Evolutionary conservation across 345 rosid genomes (phyloP).

Genomic region (Rubroshorea leprosula): DNA sequence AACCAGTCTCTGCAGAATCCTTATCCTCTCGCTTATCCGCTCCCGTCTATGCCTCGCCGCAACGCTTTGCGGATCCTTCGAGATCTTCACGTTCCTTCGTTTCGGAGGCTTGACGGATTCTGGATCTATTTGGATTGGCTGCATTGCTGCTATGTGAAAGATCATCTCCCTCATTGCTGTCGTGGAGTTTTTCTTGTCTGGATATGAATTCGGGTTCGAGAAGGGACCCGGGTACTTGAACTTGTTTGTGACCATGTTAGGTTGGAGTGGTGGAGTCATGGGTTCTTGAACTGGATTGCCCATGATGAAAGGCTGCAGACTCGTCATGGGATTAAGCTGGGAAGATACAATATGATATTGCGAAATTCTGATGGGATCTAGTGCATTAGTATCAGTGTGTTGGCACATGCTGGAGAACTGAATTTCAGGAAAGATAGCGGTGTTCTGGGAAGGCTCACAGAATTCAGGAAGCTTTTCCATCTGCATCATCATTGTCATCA

Average conservation of each 20-base stretch:
- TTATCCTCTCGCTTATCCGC: constrained; percentile 78
- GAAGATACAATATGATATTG: not conserved
- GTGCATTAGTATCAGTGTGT: not conserved
- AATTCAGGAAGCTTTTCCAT: constrained; percentile 65
- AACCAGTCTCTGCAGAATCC: constrained; percentile 88
- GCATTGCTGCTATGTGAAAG: constrained; percentile 83
- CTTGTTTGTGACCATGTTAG: constrained; percentile 10
- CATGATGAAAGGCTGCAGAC: no score
- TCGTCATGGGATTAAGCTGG: no score
- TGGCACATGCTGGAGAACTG: no score
- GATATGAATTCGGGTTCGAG: constrained; percentile 27
- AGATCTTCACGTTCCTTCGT: constrained; percentile 80
- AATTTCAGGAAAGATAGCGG: constrained; percentile 17
- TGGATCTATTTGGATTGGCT: constrained; percentile 77
- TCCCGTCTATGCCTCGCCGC: constrained; percentile 90
- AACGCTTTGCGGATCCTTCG: constrained; percentile 93
- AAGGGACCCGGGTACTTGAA: constrained; percentile 22
- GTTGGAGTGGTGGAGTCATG: constrained; percentile 12
- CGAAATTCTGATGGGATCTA: not conserved
- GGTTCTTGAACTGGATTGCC: constrained; percentile 25
- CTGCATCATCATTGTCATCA: constrained; percentile 62
- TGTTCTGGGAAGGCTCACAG: constrained; percentile 22
- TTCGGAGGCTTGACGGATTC: constrained; percentile 82
- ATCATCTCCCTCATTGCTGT: constrained; percentile 87
- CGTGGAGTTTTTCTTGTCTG: constrained; percentile 44